Percentiles rank a stretch among this genome's conserved stretches.
phyloP scores from a whole-genome alignment of 75 land plant species.

The Cryptomeria japonica region DNA sequence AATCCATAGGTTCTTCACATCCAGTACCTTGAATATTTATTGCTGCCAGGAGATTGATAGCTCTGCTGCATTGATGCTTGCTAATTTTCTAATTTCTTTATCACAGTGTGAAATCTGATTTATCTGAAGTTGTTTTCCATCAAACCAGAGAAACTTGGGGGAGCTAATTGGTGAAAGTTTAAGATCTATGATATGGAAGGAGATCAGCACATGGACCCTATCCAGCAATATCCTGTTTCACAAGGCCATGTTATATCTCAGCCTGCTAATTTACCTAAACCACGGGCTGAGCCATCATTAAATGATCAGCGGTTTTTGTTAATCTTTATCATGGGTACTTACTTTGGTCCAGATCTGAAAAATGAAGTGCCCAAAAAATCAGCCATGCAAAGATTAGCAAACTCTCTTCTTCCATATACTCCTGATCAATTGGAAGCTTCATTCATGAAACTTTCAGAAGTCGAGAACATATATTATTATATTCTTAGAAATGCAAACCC shows the following conservation, averaged over 20 bases:
- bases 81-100: not conserved
- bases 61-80: not conserved
- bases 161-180: not conserved
- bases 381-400: slow-evolving; percentile 47
- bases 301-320: slow-evolving; percentile 61
- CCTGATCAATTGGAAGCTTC: slow-evolving; percentile 58
- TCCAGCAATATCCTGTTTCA: slow-evolving; percentile 1
- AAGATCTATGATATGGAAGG: not conserved
- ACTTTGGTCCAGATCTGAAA: slow-evolving; percentile 72
- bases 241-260: not conserved
- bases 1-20: not conserved
- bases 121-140: not conserved
- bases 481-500: slow-evolving; percentile 52
- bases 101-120: not conserved
- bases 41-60: not conserved
- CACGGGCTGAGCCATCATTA: slow-evolving; percentile 9
- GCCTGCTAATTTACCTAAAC: not conserved
- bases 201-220: slow-evolving; percentile 3
- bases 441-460: slow-evolving; percentile 42
- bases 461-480: slow-evolving; percentile 54
- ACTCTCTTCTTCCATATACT: slow-evolving; percentile 56
- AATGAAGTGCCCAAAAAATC: slow-evolving; percentile 55
- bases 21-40: not conserved
- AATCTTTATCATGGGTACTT: slow-evolving; percentile 60
- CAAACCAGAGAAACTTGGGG: slow-evolving; percentile 1